Conservation (phyloP, 805 yeast genomes). For the Sugiyamaella qingdaonensis region DNA sequence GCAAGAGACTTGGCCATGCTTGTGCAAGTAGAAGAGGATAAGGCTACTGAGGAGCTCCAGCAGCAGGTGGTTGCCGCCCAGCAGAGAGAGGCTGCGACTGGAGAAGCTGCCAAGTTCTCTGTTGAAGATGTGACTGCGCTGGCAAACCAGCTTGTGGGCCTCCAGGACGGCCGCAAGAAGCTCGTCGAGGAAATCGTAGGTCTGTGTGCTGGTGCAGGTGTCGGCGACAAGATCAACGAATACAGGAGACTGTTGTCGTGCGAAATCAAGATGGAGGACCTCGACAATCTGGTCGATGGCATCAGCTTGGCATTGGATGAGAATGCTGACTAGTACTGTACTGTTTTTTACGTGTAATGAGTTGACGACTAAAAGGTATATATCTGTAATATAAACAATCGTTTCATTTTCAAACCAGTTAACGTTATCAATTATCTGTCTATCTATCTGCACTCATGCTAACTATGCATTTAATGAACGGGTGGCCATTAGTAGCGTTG, state of each 20-base stretch:
- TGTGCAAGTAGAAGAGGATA: conserved; percentile 52
- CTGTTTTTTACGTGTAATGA: conserved; percentile 1
- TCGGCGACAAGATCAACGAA: conserved; percentile 61
- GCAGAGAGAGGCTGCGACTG: not conserved
- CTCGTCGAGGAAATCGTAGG: conserved; percentile 48
- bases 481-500: not conserved
- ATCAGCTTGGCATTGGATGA: conserved; percentile 48
- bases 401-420: not conserved
- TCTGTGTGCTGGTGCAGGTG: conserved; percentile 43
- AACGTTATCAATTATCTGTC: not conserved
- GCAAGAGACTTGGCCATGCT: conserved; percentile 55
- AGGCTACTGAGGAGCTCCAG: conserved; percentile 26
- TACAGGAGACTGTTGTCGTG: conserved; percentile 78
- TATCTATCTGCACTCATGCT: no score
- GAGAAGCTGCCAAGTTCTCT: conserved; percentile 3
- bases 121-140: conserved; percentile 20
- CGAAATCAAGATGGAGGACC: conserved; percentile 72
- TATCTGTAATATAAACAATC: no score
- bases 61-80: conserved; percentile 9
- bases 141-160: conserved; percentile 36
- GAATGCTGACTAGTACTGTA: not conserved
- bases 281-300: conserved; percentile 77
- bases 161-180: conserved; percentile 41
- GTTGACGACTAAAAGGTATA: not conserved
- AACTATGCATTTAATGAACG: not conserved